Evolutionary conservation across 2,329 filamentous ascomycete genomes (phyloP).

Genomic region (Zasmidium angulare): DNA sequence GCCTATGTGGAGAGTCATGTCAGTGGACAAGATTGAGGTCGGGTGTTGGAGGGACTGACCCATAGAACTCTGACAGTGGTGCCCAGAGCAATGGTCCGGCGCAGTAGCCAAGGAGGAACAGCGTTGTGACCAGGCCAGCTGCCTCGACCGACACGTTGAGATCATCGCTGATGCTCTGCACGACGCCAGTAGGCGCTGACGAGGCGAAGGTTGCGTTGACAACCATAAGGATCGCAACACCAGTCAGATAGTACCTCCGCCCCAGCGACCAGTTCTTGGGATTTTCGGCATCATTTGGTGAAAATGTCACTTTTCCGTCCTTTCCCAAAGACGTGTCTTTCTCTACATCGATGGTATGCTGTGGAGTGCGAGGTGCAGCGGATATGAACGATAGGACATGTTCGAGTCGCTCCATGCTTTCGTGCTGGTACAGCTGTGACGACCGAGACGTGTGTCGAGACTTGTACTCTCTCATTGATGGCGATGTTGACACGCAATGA

Average conservation of each 20-base stretch:
- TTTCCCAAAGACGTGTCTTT: constrained; percentile 16
- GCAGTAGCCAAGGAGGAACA: constrained; percentile 50
- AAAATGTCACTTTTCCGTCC: constrained; percentile 52
- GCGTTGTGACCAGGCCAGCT: constrained; percentile 31
- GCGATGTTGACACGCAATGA: too few species aligned
- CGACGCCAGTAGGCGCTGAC: constrained; percentile 40
- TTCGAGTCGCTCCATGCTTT: too few species aligned
- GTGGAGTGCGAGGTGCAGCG: too few species aligned
- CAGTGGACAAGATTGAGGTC: too few species aligned
- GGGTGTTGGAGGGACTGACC: constrained; percentile 42
- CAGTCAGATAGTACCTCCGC: constrained; percentile 44
- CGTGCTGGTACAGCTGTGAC: too few species aligned
- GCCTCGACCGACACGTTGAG: constrained; percentile 51
- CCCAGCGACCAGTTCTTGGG: constrained; percentile 45
- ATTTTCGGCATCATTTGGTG: constrained; percentile 49
- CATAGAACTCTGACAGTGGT: constrained; percentile 65
- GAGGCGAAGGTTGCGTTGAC: constrained; percentile 58
- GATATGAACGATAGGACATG: too few species aligned
- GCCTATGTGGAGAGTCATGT: too few species aligned
- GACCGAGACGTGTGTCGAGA: too few species aligned
- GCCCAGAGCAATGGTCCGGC: constrained; percentile 63
- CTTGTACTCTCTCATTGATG: too few species aligned
- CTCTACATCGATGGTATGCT: too few species aligned
- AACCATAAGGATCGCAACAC: constrained; percentile 46
- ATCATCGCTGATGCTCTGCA: constrained; percentile 43